A percentile compares a stretch with the other conserved stretches of the same genome.
phyloP scores from a whole-genome alignment of 306 rosid genomes.

The Fragaria ananassa region DNA sequence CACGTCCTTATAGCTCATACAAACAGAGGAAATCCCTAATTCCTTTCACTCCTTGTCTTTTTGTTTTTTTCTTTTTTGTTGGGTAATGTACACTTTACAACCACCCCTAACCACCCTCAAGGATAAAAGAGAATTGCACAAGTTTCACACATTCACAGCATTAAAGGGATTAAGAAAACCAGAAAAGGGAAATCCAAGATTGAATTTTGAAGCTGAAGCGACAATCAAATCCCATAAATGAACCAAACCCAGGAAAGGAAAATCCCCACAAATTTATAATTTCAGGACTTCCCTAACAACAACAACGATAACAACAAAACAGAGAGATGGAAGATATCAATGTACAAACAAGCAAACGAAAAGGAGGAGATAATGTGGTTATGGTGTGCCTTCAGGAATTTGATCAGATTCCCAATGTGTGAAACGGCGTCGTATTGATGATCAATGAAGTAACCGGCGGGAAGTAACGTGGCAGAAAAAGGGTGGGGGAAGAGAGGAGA shows the following conservation, averaged over 20 bases:
- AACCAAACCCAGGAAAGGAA: slow-evolving; percentile 11
- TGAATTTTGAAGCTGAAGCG: neutral
- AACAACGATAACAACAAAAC: neutral
- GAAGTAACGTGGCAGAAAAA: slow-evolving; percentile 6
- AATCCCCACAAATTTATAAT: neutral
- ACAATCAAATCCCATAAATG: neutral
- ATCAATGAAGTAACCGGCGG: slow-evolving; percentile 22
- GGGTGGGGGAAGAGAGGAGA: neutral
- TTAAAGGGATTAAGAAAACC: neutral
- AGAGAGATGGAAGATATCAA: neutral
- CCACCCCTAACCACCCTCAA: neutral
- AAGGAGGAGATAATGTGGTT: neutral
- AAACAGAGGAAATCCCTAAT: neutral
- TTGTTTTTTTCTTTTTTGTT: neutral
- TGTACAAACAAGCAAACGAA: neutral
- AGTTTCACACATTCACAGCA: neutral
- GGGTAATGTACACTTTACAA: neutral
- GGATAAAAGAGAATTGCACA: neutral
- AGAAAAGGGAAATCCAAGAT: slow-evolving; percentile 4
- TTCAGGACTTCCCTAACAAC: neutral
- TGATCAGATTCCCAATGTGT: neutral
- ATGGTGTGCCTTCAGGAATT: neutral
- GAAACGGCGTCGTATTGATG: slow-evolving; percentile 13
- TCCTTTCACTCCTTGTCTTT: neutral
- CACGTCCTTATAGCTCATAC: neutral